These are phyloP conservation scores for Xylaria bambusicola DNA, from an alignment of 495 filamentous ascomycete genomes.

Conservation along the genomic window DNA sequence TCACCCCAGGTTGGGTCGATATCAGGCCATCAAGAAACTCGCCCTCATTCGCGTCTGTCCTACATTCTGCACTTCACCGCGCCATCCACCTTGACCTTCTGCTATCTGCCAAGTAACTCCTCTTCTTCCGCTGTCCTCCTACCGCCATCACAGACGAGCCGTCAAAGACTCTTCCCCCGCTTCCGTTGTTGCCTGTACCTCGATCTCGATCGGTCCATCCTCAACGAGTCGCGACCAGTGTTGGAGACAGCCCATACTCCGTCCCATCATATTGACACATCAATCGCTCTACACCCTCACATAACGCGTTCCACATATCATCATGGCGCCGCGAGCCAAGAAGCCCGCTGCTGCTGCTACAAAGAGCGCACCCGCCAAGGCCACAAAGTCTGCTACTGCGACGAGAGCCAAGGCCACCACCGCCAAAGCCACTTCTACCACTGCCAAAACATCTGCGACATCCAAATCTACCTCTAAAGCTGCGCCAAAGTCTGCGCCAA, in stretches of 20 bases:
- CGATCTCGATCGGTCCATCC: not conserved
- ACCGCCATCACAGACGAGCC: too few relatives aligned
- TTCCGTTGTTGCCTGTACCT: too few relatives aligned
- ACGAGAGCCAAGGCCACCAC: conserved; percentile 1
- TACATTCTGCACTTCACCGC: not conserved
- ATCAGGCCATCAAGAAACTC: conserved; percentile 2
- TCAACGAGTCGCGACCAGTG: not conserved
- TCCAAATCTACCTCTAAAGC: conserved; percentile 18
- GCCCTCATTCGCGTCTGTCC: conserved; percentile 2
- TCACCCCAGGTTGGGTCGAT: conserved; percentile 17
- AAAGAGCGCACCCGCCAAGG: not conserved
- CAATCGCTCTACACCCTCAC: not conserved
- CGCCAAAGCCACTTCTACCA: not conserved
- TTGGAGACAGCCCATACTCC: not conserved
- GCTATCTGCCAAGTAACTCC: too few relatives aligned
- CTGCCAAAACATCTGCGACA: conserved; percentile 21
- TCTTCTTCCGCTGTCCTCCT: too few relatives aligned
- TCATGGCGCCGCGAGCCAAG: conserved; percentile 10
- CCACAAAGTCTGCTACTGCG: conserved; percentile 2
- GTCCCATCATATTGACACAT: not conserved
- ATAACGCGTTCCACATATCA: conserved; percentile 23
- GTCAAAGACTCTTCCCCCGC: too few relatives aligned
- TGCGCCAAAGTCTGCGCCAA: conserved; percentile 6
- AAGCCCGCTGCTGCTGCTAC: conserved; percentile 11
- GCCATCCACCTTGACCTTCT: too few relatives aligned